Conservation (phyloP, 352 stramenopile genomes). For the Pythium sukuiense region DNA sequence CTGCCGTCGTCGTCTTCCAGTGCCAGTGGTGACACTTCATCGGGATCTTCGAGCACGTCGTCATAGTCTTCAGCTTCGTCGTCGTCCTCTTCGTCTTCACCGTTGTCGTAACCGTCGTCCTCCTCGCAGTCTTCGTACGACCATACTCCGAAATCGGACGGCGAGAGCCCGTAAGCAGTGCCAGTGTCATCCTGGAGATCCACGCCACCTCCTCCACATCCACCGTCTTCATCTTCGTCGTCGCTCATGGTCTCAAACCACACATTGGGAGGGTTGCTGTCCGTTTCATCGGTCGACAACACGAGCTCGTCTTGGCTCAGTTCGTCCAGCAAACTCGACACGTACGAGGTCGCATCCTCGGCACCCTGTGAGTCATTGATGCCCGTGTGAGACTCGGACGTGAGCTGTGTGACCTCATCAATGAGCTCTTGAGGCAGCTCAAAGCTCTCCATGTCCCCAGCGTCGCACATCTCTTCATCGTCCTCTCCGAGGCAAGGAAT, state of each 20-base stretch:
- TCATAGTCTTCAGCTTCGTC: background rate
- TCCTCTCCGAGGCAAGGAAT: background rate
- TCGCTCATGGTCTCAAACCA: constrained; percentile 1
- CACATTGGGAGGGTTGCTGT: background rate
- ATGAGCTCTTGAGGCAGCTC: constrained; percentile 20
- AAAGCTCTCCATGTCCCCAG: constrained; percentile 10
- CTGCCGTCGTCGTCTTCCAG: background rate
- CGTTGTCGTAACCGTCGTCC: background rate
- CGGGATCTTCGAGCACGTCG: background rate
- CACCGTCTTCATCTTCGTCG: background rate
- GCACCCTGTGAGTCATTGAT: background rate
- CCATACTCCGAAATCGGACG: background rate
- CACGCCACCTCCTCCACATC: background rate
- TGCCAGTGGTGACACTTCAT: background rate
- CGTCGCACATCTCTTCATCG: background rate
- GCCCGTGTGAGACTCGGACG: background rate
- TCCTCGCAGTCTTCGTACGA: background rate
- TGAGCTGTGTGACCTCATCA: constrained; percentile 10
- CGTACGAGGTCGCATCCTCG: constrained; percentile 1
- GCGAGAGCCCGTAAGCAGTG: background rate
- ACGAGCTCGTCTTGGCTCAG: constrained; percentile 20
- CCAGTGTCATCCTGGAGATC: background rate
- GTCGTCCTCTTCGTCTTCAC: background rate
- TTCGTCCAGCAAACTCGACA: constrained; percentile 11
- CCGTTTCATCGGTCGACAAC: constrained; percentile 12